Evolutionary conservation across 495 filamentous ascomycete species (phyloP), one percentile per base, ranked within the genome.

Genomic region (Penicillium atrosanguineum): DNA sequence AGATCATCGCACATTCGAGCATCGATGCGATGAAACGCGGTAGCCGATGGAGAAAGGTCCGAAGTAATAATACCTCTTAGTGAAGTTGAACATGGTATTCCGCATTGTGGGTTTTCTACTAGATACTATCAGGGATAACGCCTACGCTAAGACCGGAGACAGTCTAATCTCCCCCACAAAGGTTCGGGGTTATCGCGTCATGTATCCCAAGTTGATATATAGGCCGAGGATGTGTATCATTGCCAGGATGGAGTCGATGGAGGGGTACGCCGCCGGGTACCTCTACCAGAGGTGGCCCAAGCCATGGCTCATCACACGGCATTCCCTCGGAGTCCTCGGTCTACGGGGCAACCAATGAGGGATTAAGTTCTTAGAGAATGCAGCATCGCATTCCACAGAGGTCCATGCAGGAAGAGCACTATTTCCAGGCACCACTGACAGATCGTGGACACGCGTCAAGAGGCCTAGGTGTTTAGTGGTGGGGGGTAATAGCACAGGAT

Each of bases 261-360:
- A 40, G 38, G 19, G 31, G 31, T 34, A 34, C 4, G 4, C 28
- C 7, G 28, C 7, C 11, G 28, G 1, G 28, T 31, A 4, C 28
- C 11, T 8, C 7, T 31, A 1, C 28, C 28, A 31, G 28, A 12
- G 11, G 28, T 31, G 28, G 28, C 7, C 31, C 11, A 34, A 34
- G 14, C 31, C 31, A 4, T 23, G 2, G 5, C 9, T 8, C 6
- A 18, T 20, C n/a, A 19, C 19, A 20, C 46, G 53, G 47, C 47
- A 56, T 50, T 50, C 46, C 46, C 53, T 50, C 53, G 46, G 47
- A 41, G 16, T 6, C 15, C 16, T 56, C 47, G 53, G 47, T 50
- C 21, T 28, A 46, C 53, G 31, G 47, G 36, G 46, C 31, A 56
- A 44, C 40, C 38, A 16, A 40, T 18, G 38, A 16, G 16, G 19